Evolutionary conservation across 2,329 filamentous ascomycete genomes (phyloP).

Genomic region (Xylaria sp.): DNA sequence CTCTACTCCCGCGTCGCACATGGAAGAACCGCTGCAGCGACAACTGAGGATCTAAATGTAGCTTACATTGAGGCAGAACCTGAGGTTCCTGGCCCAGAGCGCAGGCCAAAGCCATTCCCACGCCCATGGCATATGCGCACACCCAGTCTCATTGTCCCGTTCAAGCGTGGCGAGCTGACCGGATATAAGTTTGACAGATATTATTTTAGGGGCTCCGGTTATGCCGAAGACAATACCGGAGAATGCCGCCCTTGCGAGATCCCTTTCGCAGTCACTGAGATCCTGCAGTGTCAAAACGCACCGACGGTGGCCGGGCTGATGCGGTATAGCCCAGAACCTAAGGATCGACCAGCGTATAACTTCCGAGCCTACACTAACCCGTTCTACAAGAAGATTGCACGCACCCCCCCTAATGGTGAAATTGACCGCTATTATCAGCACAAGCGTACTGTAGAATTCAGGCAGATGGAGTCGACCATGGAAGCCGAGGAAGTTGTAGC

Average conservation of each 20-base stretch:
- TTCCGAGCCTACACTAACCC: slow-evolving; percentile 1
- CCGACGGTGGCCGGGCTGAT: slow-evolving; percentile 16
- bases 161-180: slow-evolving; percentile 34
- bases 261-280: slow-evolving; percentile 10
- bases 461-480: slow-evolving; percentile 40
- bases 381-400: not conserved
- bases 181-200: slow-evolving; percentile 28
- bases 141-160: slow-evolving; percentile 10
- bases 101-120: not conserved
- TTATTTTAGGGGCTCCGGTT: slow-evolving; percentile 1
- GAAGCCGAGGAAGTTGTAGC: slow-evolving; percentile 40
- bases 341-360: slow-evolving; percentile 27
- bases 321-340: fast-evolving
- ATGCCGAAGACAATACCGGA: not conserved
- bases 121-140: not conserved
- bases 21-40: not conserved
- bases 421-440: not conserved
- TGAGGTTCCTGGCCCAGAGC: not conserved
- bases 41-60: not conserved
- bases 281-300: slow-evolving; percentile 11
- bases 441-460: slow-evolving; percentile 44
- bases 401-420: fast-evolving
- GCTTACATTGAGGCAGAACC: slow-evolving; percentile 2
- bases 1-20: slow-evolving; percentile 38
- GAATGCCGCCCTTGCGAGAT: slow-evolving; percentile 6